Evolutionary conservation across 305 asterid genomes (phyloP).

Genomic region (Fraxinus baroniana): DNA sequence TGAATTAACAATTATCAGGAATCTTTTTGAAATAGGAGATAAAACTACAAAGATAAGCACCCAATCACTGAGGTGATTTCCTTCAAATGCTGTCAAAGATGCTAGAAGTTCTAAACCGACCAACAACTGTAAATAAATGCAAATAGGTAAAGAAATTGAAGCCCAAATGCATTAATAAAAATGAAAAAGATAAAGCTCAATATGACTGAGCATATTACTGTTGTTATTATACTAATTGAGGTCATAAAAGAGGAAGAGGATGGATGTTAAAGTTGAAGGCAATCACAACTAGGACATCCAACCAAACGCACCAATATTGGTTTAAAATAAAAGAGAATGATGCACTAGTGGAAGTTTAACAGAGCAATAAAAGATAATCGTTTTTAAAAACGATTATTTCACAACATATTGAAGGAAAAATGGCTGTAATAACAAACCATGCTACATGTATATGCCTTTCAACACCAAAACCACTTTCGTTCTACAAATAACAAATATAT

Average conservation of each 20-base stretch:
- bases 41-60: not conserved
- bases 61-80: not conserved
- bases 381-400: not conserved
- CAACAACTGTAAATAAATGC: slow-evolving; percentile 8
- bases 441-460: not conserved
- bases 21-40: not conserved
- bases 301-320: slow-evolving; percentile 1
- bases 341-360: not conserved
- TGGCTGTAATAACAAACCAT: not conserved
- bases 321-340: not conserved
- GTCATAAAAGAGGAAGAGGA: not conserved
- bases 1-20: not conserved
- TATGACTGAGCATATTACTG: not conserved
- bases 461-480: not conserved
- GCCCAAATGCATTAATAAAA: not conserved
- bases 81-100: not conserved
- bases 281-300: not conserved
- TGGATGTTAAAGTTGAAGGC: not conserved
- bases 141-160: not conserved
- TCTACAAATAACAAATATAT: not conserved
- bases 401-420: not conserved
- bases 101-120: not conserved
- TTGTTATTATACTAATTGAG: not conserved
- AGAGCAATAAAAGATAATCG: not conserved
- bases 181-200: not conserved